Percentiles rank a stretch among this genome's conserved stretches.
phyloP scores from a whole-genome alignment of 225 moss, liverwort and hornwort species.

The Pseudoscleropodium purum region DNA sequence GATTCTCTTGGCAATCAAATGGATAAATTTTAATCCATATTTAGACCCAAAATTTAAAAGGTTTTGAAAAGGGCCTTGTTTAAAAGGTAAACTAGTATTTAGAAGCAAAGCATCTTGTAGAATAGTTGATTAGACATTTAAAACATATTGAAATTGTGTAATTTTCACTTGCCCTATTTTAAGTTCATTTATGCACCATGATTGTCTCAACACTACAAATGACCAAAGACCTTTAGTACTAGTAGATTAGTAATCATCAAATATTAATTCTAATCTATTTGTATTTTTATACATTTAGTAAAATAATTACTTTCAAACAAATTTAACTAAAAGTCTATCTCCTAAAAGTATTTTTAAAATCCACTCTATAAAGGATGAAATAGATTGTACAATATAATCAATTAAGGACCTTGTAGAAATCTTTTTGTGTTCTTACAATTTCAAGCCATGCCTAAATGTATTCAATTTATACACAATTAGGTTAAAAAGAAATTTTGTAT shows the following conservation, averaged over 20 bases:
- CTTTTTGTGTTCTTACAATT: neutral
- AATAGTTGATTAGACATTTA: neutral
- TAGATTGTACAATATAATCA: neutral
- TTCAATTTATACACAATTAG: neutral
- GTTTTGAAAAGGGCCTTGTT: neutral
- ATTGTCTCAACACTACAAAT: neutral
- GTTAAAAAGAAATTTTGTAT: accelerated
- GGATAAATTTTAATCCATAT: neutral
- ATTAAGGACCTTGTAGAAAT: neutral
- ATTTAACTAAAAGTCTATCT: neutral
- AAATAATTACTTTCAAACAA: neutral
- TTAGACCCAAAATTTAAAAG: neutral
- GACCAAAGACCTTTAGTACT: neutral
- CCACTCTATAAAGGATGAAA: neutral
- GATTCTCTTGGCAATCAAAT: neutral
- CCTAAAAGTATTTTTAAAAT: neutral
- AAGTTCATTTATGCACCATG: neutral
- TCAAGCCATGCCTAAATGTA: neutral
- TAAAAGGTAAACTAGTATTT: too few relatives aligned
- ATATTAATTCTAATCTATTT: neutral
- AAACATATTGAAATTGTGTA: neutral
- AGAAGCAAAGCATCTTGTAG: too few relatives aligned
- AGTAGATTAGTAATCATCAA: neutral
- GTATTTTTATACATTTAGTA: neutral
- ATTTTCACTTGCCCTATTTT: neutral